phyloP scores from a whole-genome alignment of 805 yeast genomes.

The Metschnikowia matae region DNA sequence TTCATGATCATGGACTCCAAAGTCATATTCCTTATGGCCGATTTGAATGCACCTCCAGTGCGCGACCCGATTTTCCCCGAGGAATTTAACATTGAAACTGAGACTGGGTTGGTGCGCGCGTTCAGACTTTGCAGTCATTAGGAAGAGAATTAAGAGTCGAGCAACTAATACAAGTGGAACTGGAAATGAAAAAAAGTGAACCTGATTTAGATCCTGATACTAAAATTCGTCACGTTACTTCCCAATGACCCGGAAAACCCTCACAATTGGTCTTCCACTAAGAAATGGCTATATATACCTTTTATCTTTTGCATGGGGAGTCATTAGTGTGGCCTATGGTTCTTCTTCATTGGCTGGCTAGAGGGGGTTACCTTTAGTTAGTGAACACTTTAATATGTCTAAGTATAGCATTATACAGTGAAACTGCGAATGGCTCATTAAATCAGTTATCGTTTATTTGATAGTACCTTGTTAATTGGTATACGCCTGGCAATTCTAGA shows the following conservation, averaged over 20 bases:
- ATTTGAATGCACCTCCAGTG: conserved; percentile 42
- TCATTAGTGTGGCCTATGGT: conserved; percentile 89
- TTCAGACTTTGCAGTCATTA: conserved; percentile 59
- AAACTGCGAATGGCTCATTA: too few species aligned
- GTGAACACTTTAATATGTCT: conserved; percentile 66
- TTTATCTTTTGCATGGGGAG: conserved; percentile 62
- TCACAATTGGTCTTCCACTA: conserved; percentile 64
- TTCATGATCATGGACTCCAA: conserved; percentile 59
- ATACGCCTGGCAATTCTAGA: too few species aligned
- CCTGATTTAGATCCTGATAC: conserved; percentile 43
- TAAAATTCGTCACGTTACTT: conserved; percentile 79
- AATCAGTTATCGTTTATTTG: too few species aligned
- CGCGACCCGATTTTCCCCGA: conserved; percentile 82
- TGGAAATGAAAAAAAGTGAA: conserved; percentile 40
- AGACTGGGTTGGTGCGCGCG: conserved; percentile 86
- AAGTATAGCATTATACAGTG: too few species aligned
- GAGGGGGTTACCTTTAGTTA: conserved; percentile 66
- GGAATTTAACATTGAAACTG: conserved; percentile 84
- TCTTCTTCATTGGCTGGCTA: conserved; percentile 90
- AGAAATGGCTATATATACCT: conserved; percentile 68
- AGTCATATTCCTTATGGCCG: conserved; percentile 51
- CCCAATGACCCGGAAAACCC: conserved; percentile 87
- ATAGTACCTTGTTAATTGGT: too few species aligned
- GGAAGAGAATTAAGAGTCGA: conserved; percentile 48
- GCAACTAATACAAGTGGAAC: conserved; percentile 10